Conservation (phyloP, 306 rosid genomes). For the Lablab purpureus region DNA sequence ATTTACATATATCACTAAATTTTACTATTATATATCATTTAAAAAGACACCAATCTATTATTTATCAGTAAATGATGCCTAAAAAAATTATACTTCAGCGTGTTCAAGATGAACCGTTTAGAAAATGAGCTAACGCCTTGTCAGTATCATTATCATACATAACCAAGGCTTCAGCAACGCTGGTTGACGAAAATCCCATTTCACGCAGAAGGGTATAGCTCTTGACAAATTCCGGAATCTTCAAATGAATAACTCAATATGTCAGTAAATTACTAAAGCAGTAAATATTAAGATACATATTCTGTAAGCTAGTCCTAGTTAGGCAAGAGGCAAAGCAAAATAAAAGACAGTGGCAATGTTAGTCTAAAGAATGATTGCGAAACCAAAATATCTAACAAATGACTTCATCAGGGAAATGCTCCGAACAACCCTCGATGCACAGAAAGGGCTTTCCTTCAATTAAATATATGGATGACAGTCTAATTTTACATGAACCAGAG, state of each 20-base stretch:
- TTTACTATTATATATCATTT: slow-evolving; percentile 17
- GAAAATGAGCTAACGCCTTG: slow-evolving; percentile 72
- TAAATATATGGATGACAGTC: background rate
- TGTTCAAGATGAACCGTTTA: slow-evolving; percentile 57
- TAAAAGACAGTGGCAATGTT: background rate
- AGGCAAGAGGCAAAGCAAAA: background rate
- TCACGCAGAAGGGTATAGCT: slow-evolving; percentile 66
- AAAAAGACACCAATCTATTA: slow-evolving; percentile 21
- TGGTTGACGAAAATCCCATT: slow-evolving; percentile 75
- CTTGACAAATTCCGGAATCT: slow-evolving; percentile 72
- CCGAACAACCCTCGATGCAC: background rate
- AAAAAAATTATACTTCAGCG: background rate
- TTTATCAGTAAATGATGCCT: slow-evolving; percentile 14
- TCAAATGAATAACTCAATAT: slow-evolving; percentile 1
- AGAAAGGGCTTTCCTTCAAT: background rate
- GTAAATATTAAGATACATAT: background rate
- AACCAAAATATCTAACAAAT: background rate
- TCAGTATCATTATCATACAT: slow-evolving; percentile 80
- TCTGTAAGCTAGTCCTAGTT: slow-evolving; percentile 7
- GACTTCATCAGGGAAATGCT: background rate
- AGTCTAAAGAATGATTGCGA: background rate
- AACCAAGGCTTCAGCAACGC: slow-evolving; percentile 67
- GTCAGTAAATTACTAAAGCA: slow-evolving; percentile 6
- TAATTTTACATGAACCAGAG: slow-evolving; percentile 1
- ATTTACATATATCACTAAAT: background rate